These are phyloP conservation scores for Rhizopus stolonifer DNA, from an alignment of 371 early-diverging fungal genomes.

Conservation along the genomic window DNA sequence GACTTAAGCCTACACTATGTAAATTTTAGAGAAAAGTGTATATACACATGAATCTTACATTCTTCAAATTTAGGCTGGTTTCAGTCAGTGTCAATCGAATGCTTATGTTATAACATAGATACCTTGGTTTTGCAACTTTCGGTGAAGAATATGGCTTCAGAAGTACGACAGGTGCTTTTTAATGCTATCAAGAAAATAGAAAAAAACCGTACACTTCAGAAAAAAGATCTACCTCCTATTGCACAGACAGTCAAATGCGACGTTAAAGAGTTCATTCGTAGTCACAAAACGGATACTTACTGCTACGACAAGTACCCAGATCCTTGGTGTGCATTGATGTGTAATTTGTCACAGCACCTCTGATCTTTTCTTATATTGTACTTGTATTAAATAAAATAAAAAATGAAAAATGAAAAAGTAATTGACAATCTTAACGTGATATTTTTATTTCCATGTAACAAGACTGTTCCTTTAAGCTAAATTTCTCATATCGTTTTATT, in stretches of 20 bases:
- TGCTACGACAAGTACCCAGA: constrained; percentile 10
- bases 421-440: too few species aligned
- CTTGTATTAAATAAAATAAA: too few species aligned
- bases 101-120: constrained; percentile 10
- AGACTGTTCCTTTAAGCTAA: too few species aligned
- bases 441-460: too few species aligned
- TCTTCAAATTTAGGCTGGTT: constrained; percentile 7
- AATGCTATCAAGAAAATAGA: constrained; percentile 2
- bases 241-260: neutral
- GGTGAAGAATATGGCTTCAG: neutral
- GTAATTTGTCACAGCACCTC: constrained; percentile 6
- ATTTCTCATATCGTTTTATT: too few species aligned
- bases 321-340: constrained; percentile 23
- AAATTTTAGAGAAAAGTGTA: constrained; percentile 5
- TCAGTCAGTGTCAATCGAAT: neutral
- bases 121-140: constrained; percentile 1
- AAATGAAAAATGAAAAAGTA: too few species aligned
- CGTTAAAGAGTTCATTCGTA: neutral
- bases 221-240: neutral
- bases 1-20: neutral
- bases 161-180: constrained; percentile 3
- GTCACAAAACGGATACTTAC: neutral
- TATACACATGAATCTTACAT: neutral
- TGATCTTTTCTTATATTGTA: too few species aligned
- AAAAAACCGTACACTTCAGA: neutral